Evolutionary conservation across 441 rosid genomes (phyloP), one percentile per base, ranked within the genome.

Genomic region (Gossypium lobatum): DNA sequence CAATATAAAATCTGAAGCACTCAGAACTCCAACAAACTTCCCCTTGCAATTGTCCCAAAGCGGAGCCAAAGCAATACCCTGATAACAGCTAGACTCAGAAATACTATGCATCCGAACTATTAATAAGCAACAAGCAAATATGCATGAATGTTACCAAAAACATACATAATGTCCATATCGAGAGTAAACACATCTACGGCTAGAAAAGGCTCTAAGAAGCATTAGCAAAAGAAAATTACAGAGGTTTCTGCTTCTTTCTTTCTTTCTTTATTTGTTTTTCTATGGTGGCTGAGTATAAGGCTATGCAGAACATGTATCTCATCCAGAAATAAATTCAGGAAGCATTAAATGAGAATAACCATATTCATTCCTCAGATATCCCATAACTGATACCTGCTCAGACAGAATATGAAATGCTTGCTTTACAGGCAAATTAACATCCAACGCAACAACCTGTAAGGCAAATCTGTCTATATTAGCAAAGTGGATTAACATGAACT

Each of bases 381-480:
- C 75, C 23, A 46, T 34, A 14, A 31, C n/a, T 23, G 48, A 37
- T 76, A 88, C 96, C 90, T 90, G 96, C 72, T 88, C 96, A 74
- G 86, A 80, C 65, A 90, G 86, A 76, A 88, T 84, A 78, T 88
- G 93, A 75, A 90, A 90, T 74, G 96, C 96, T 84, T 90, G 96
- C 83, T 90, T 88, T 74, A 90, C 96, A 48, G 96, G 91, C 63
- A 88, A 84, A 77, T 82, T 82, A 70, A 88, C 88, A 67, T 90
- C 96, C 88, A 90, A 85, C 18, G 90, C 95, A 76, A 88, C 80
- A 60, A 90, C 90, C 95, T 90, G 86, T 16, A 61, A 52, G 39
- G 20, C 48, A 31, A 17, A 37, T 76, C 14, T 45, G 57, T 58
- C 63, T 68, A 80, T 55, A 66, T n/a, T 25, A 75, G 57, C 17